Evolutionary conservation across 257 asterid species (phyloP).

Genomic region (Knoxia roxburghii): DNA sequence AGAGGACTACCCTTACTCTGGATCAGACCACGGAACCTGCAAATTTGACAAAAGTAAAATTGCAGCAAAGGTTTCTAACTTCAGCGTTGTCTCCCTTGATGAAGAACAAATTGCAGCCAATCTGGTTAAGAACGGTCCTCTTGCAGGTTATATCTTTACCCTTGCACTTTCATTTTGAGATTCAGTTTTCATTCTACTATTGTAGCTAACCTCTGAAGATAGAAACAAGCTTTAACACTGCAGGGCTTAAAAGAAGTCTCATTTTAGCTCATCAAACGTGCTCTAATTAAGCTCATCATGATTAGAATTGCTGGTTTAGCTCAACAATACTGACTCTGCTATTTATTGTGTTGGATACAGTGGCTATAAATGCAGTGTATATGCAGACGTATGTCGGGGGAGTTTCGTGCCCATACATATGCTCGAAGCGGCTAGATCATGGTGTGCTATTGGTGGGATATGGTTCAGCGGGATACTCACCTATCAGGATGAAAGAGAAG

Average conservation of each 20-base stretch:
- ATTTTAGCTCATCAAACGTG: background rate
- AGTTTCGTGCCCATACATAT: slow-evolving; percentile 79
- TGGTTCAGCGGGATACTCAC: slow-evolving; percentile 59
- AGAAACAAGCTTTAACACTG: no score
- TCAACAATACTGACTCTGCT: background rate
- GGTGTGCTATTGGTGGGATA: slow-evolving; percentile 81
- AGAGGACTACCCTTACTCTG: slow-evolving; percentile 82
- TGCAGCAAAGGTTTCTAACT: slow-evolving; percentile 80
- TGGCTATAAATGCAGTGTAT: slow-evolving; percentile 81
- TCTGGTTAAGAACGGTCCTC: slow-evolving; percentile 84
- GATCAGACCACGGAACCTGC: slow-evolving; percentile 66
- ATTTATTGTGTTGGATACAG: slow-evolving; percentile 29
- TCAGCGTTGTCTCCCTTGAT: slow-evolving; percentile 78
- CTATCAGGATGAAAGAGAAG: slow-evolving; percentile 62
- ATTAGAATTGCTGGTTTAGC: no score
- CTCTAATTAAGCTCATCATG: background rate
- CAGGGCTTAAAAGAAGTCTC: background rate
- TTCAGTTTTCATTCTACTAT: background rate
- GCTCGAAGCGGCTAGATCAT: slow-evolving; percentile 63
- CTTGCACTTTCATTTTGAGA: background rate
- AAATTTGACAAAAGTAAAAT: slow-evolving; percentile 66
- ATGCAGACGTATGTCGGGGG: slow-evolving; percentile 87
- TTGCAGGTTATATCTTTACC: slow-evolving; percentile 51
- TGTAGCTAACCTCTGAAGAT: no score
- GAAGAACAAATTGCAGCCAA: slow-evolving; percentile 92